Base-by-base conservation (phyloP, 495 filamentous ascomycete species). In the Penicillium tannophilum region DNA sequence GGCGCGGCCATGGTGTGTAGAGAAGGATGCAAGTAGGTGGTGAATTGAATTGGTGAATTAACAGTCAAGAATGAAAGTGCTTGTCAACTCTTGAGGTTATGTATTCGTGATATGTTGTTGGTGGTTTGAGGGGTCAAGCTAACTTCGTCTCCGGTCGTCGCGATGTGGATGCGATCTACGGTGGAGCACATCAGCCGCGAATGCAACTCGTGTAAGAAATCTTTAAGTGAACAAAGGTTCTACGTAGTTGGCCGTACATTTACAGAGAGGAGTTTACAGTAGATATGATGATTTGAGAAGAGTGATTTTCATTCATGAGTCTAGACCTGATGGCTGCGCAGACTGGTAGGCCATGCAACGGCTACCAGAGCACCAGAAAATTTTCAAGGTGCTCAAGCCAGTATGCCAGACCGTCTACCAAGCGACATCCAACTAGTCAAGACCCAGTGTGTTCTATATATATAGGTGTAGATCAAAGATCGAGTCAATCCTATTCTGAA, bases 1-100 rank as follows among this genome's bases (percentile, higher is more conserved):
- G 70, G 55, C 35, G 72, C 70, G 30, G 75, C 62, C 75, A 78
- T 78, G 63, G 23, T 47, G 50, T 49, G 12, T 45, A 9, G 26
- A 24, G 12, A 19, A 19, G 28, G 20, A 20, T 9, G 49, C 28
- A 20, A 23, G 0, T 50, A 26, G 23, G 3, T 28, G 26, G 17
- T 14, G 26, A 17, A 26, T 50, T 35, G 12, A 39, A 36, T 24
- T 36, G 19, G 31, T 9, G 28, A 24, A 1, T 46, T 3, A 46
- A 46, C 20, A 19, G 7, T 14, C 43, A 23, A 23, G 12, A 4
- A 11, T 12, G 43, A 10, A 2, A 6, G 43, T 46, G 20, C 14
- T 24, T 16, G 31, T 33, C 26, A 28, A 17, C n/a, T 39, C 31
- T 36, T 11, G 14, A 19, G 28, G 20, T 41, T 14, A 17, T 49